Percentiles rank a stretch among this genome's conserved stretches.
Evolutionary conservation across 2,329 filamentous ascomycete species (phyloP).

Genomic region (Anthostomella pinea): DNA sequence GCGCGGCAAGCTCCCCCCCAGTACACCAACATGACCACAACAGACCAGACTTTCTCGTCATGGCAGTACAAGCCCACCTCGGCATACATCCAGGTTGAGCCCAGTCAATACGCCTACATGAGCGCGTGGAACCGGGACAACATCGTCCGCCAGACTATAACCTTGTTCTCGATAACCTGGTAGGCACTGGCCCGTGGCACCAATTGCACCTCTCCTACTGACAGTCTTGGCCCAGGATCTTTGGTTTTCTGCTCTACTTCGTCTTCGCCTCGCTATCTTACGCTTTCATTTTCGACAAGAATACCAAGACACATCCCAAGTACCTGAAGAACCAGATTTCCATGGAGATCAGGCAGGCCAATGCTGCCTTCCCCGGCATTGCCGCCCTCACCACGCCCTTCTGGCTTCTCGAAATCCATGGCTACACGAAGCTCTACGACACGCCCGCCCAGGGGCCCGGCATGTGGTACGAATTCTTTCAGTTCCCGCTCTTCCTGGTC

Average conservation of each 20-base stretch:
- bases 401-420: slow-evolving; percentile 80
- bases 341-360: slow-evolving; percentile 80
- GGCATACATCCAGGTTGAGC: slow-evolving; percentile 64
- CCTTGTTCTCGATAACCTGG: slow-evolving; percentile 85
- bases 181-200: slow-evolving; percentile 39
- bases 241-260: slow-evolving; percentile 83
- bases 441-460: slow-evolving; percentile 71
- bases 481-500: slow-evolving; percentile 78
- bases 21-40: slow-evolving; percentile 48
- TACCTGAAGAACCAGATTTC: slow-evolving; percentile 92
- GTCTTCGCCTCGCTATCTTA: slow-evolving; percentile 80
- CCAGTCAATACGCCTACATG: slow-evolving; percentile 73
- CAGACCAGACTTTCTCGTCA: slow-evolving; percentile 49
- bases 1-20: slow-evolving; percentile 48
- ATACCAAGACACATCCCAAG: slow-evolving; percentile 83
- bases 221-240: slow-evolving; percentile 60
- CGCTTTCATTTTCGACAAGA: slow-evolving; percentile 86
- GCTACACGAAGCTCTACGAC: slow-evolving; percentile 86
- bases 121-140: slow-evolving; percentile 78
- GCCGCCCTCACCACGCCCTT: slow-evolving; percentile 75
- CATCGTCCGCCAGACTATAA: slow-evolving; percentile 67
- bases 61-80: slow-evolving; percentile 74
- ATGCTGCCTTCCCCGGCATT: slow-evolving; percentile 76
- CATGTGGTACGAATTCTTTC: slow-evolving; percentile 71
- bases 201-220: slow-evolving; percentile 7